Base-by-base conservation (phyloP, 2,329 filamentous ascomycete species). In the Cordyceps farinosa region DNA sequence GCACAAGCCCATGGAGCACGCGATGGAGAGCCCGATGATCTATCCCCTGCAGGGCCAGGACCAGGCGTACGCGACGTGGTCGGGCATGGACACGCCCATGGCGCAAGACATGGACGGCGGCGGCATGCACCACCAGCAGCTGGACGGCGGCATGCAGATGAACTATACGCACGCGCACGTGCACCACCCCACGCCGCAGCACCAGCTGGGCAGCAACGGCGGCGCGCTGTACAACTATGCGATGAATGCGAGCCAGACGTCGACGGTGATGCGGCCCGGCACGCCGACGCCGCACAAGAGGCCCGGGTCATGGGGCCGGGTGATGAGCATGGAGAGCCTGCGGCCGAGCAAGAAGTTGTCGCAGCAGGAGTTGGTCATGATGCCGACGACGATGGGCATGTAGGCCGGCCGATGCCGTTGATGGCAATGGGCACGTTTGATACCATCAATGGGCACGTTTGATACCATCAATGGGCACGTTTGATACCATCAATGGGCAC, bases 201-300 rank as follows among this genome's bases (percentile, higher is more conserved):
- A 44, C 42, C 51, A 62, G 38, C 58, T 60, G 1, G 54, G 47
- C 10, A 50, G 51, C 32, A 61, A 65, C 52, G 50, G 42, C 32
- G 52, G 51, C 22, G 22, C 22, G 10, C 48, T 65, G 22, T 65
- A 65, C 47, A 62, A 61, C 51, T 61, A 62, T 29, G 47, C 58
- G 10, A 68, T 72, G 64, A 71, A 67, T 42, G 62, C 66, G 10
- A 69, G 67, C 63, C 69, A 67, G 57, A 22, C 64, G 42, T 67
- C 72, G 3, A 71, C 70, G 2, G 65, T 68, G 36, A 65, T 68
- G 36, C 74, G 76, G 6, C 76, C 76, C 6, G 76, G 73, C 5
- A 77, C 76, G 27, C 76, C 76, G 7, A 73, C 74, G 15, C 75
- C 76, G 1, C 70, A 75, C 61, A 77, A 77, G 65, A 71, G 76